Conservation (phyloP, 352 stramenopile genomes). For the Globisporangium carolinianum region DNA sequence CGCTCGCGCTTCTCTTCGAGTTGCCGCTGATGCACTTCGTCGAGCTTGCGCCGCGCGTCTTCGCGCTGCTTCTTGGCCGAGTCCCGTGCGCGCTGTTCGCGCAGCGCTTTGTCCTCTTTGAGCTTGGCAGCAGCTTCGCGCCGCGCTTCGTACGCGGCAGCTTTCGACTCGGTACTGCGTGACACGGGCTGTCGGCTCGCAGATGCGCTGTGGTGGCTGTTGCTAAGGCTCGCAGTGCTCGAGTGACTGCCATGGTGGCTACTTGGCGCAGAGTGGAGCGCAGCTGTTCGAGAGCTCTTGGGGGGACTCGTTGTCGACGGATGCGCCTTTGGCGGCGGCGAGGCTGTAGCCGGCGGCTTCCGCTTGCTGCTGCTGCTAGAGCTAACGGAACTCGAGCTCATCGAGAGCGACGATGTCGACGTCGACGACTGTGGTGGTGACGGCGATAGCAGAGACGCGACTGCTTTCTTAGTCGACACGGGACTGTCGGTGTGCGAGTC, state of each 20-base stretch:
- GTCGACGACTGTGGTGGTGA: not conserved
- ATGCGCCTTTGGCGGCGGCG: too few relatives aligned
- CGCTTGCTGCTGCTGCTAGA: not conserved
- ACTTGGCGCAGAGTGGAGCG: too few relatives aligned
- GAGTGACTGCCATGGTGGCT: not conserved
- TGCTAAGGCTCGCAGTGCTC: not conserved
- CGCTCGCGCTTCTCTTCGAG: conserved; percentile 64
- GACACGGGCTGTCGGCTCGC: conserved; percentile 16
- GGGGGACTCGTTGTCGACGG: too few relatives aligned
- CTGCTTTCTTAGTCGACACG: not conserved
- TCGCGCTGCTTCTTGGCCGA: conserved; percentile 61
- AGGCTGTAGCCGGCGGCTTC: not conserved
- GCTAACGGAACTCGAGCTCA: not conserved
- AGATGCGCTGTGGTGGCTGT: conserved; percentile 1
- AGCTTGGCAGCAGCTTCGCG: conserved; percentile 55
- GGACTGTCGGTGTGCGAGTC: conserved; percentile 6
- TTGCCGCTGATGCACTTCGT: conserved; percentile 58
- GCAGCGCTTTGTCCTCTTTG: conserved; percentile 61
- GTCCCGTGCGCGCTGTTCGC: conserved; percentile 53
- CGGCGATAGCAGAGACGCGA: too few relatives aligned
- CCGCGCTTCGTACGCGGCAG: conserved; percentile 41
- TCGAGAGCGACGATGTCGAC: not conserved
- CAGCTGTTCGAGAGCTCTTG: too few relatives aligned
- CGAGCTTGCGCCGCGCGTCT: conserved; percentile 48
- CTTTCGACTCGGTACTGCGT: conserved; percentile 7